Percentiles rank a stretch among this genome's conserved stretches.
phyloP scores from a whole-genome alignment of 2,329 filamentous ascomycete species.

The Colletotrichum higginsianum region DNA sequence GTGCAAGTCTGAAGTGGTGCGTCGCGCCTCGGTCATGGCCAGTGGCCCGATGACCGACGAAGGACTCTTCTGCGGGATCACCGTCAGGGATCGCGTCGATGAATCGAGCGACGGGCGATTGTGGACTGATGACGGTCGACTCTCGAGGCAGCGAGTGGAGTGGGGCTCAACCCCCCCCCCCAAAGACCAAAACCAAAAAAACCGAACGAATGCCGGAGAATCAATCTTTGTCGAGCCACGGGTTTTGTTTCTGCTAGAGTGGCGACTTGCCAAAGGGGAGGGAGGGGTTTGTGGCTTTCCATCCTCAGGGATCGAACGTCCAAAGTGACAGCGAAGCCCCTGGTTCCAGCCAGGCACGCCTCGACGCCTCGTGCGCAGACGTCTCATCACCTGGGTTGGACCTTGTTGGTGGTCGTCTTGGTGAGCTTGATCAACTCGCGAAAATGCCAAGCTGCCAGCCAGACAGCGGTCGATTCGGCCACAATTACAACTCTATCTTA shows the following conservation, averaged over 20 bases:
- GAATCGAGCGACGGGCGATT: constrained; percentile 17
- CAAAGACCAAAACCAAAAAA: background rate
- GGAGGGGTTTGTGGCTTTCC: constrained; percentile 1
- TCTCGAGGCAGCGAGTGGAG: constrained; percentile 4
- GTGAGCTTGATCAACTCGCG: background rate
- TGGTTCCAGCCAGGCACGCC: constrained; percentile 30
- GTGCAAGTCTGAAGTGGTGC: constrained; percentile 19
- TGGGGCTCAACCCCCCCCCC: background rate
- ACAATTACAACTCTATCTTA: background rate
- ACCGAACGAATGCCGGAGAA: background rate
- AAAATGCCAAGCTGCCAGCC: background rate
- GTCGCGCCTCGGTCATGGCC: constrained; percentile 8
- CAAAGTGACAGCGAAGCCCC: constrained; percentile 31
- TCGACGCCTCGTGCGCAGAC: constrained; percentile 27
- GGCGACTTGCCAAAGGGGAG: background rate
- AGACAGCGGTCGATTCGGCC: background rate
- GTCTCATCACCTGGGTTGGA: constrained; percentile 14
- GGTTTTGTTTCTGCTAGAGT: background rate
- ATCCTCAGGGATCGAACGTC: background rate
- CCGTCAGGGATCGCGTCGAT: constrained; percentile 34
- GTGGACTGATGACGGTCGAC: constrained; percentile 32
- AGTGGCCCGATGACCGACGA: background rate
- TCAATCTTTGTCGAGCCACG: background rate
- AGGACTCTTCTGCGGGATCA: constrained; percentile 19
- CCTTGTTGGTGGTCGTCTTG: constrained; percentile 18